phyloP scores from a whole-genome alignment of 2,329 filamentous ascomycete genomes.

The Phyllosticta ampelicida region DNA sequence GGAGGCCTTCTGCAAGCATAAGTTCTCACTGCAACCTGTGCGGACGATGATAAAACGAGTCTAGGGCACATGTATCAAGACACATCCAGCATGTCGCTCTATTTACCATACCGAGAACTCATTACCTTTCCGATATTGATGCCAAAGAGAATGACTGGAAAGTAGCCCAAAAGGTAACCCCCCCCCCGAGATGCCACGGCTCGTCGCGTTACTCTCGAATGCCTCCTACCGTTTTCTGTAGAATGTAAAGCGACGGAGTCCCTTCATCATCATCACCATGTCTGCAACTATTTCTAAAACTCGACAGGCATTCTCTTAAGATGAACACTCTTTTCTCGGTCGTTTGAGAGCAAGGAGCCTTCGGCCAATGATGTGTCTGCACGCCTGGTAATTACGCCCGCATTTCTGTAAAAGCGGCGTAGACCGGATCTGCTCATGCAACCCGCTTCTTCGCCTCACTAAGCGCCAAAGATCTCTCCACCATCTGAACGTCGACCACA shows the following conservation, averaged over 20 bases:
- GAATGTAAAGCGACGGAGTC: neutral
- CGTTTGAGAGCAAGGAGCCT: neutral
- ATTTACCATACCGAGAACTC: too few relatives aligned
- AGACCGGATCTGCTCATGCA: neutral
- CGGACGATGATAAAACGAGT: too few relatives aligned
- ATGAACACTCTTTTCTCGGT: neutral
- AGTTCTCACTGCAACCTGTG: too few relatives aligned
- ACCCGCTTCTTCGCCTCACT: neutral
- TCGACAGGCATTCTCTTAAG: neutral
- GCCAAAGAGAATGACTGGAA: too few relatives aligned
- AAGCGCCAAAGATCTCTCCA: neutral
- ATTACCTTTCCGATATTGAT: too few relatives aligned
- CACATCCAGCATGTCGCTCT: too few relatives aligned
- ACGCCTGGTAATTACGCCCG: neutral
- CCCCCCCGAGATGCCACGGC: too few relatives aligned
- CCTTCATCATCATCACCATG: neutral
- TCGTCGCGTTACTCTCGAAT: too few relatives aligned
- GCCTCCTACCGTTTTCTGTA: too few relatives aligned
- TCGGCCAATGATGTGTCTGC: neutral
- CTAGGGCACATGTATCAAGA: too few relatives aligned
- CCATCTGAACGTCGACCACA: neutral
- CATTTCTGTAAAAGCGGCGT: neutral
- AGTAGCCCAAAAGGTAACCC: too few relatives aligned
- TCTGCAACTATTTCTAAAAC: neutral
- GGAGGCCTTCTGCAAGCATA: too few relatives aligned